Percentiles rank a stretch among this genome's conserved stretches.
Conservation (phyloP, 1,139 yeast species). For the Suhomyces panamericanus region DNA sequence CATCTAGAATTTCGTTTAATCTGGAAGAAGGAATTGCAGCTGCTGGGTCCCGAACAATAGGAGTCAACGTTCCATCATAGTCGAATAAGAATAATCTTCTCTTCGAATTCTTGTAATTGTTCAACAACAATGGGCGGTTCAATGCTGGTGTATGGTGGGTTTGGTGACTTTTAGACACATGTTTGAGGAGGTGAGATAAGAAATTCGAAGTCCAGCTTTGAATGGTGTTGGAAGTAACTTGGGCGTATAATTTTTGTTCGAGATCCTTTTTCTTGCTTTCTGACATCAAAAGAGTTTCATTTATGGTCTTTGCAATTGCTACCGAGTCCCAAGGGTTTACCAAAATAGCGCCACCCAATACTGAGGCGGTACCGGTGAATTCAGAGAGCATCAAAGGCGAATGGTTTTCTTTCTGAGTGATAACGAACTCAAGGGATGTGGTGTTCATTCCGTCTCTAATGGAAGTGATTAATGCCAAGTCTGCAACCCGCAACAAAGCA, state of each 20-base stretch:
- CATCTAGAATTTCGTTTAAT: conserved; percentile 58
- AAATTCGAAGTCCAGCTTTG: conserved; percentile 80
- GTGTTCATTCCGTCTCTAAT: conserved; percentile 97
- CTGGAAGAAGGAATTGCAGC: conserved; percentile 93
- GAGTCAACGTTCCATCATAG: conserved; percentile 96
- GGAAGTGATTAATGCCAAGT: conserved; percentile 83
- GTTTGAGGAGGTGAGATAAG: conserved; percentile 53
- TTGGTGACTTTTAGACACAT: conserved; percentile 45
- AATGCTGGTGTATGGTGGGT: conserved; percentile 79
- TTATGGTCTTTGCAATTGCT: conserved; percentile 83
- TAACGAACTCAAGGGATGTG: conserved; percentile 87
- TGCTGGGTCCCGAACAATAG: conserved; percentile 95
- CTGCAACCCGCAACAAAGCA: conserved; percentile 86
- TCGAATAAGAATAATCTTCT: conserved; percentile 86
- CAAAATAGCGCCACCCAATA: conserved; percentile 73
- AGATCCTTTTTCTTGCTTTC: conserved; percentile 39
- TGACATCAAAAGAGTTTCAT: conserved; percentile 61
- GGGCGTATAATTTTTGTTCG: conserved; percentile 56
- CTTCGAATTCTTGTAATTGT: conserved; percentile 58
- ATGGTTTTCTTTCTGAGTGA: conserved; percentile 73
- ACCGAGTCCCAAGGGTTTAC: conserved; percentile 98
- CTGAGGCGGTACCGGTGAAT: conserved; percentile 88
- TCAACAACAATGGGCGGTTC: conserved; percentile 66
- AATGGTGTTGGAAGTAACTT: conserved; percentile 70
- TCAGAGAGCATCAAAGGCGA: conserved; percentile 86